Evolutionary conservation across 371 early-diverging fungal genomes (phyloP).

Genomic region (Dinochytrium kinnereticum): DNA sequence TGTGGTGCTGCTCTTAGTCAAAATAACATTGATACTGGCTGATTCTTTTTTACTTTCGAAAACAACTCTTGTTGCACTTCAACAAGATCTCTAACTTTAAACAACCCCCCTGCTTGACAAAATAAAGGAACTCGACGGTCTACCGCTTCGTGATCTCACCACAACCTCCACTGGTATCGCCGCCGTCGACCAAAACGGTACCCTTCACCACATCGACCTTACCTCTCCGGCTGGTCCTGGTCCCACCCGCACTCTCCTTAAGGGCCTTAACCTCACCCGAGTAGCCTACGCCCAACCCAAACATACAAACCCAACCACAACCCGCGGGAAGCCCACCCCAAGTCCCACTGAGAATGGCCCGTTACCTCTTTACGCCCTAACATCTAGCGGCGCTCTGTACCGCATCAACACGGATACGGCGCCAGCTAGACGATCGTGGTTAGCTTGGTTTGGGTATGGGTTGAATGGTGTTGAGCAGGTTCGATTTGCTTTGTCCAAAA

Average conservation of each 20-base stretch:
- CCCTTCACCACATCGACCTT: slow-evolving; percentile 20
- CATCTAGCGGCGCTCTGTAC: background rate
- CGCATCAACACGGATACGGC: background rate
- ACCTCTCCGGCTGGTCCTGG: background rate
- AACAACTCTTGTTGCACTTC: too few relatives aligned
- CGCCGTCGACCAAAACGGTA: slow-evolving; percentile 38
- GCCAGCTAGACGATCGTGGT: too few relatives aligned
- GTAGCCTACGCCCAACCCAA: slow-evolving; percentile 27
- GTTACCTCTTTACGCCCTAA: background rate
- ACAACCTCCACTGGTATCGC: slow-evolving; percentile 28
- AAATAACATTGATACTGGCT: too few relatives aligned
- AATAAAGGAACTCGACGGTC: slow-evolving; percentile 32
- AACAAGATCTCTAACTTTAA: too few relatives aligned
- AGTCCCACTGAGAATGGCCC: slow-evolving; percentile 25
- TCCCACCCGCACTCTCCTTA: slow-evolving; percentile 13
- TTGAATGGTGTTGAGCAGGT: too few relatives aligned
- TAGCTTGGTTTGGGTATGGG: too few relatives aligned
- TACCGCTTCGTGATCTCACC: slow-evolving; percentile 39
- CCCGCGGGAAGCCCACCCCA: background rate
- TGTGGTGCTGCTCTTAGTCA: too few relatives aligned
- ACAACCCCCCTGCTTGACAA: too few relatives aligned
- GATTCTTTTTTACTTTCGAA: too few relatives aligned
- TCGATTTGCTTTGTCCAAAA: background rate
- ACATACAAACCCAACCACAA: background rate
- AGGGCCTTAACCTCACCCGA: slow-evolving; percentile 31